These are phyloP conservation scores for Leucoagaricus sp. DNA, from an alignment of 1,284 basidiomycete genomes.

Conservation along the genomic window DNA sequence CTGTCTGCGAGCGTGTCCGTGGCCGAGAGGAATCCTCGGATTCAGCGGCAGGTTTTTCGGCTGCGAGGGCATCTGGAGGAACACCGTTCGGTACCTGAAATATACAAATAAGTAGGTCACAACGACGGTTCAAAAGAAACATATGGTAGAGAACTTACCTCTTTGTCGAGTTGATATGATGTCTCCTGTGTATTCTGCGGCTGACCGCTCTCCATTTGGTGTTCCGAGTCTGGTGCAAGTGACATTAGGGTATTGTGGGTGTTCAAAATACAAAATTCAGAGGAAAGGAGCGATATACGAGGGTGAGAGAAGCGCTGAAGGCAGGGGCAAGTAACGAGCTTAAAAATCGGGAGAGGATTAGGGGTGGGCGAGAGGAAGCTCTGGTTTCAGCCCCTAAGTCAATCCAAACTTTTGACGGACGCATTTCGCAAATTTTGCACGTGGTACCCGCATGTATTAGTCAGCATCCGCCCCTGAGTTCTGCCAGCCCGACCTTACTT, in stretches of 20 bases:
- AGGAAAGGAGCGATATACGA: background rate
- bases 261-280: background rate
- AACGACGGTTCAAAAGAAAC: background rate
- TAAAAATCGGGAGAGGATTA: conserved; percentile 7
- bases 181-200: conserved; percentile 2
- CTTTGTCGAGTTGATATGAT: conserved; percentile 2
- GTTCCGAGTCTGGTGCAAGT: background rate
- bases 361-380: conserved; percentile 9
- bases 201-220: background rate
- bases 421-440: conserved; percentile 13
- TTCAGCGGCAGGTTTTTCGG: background rate
- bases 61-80: background rate
- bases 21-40: conserved; percentile 20
- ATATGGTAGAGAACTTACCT: background rate
- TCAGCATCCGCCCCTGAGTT: conserved; percentile 1
- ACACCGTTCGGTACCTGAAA: background rate
- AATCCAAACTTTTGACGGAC: conserved; percentile 12
- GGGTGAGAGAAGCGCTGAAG: background rate
- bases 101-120: background rate
- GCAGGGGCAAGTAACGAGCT: background rate
- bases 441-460: conserved; percentile 10
- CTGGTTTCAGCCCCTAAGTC: conserved; percentile 14
- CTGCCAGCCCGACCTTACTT: background rate
- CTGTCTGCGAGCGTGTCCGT: conserved; percentile 35
- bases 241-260: background rate